These are phyloP conservation scores for Pseudozyma hubeiensis DNA, from an alignment of 1,284 basidiomycete genomes.

Conservation along the genomic window DNA sequence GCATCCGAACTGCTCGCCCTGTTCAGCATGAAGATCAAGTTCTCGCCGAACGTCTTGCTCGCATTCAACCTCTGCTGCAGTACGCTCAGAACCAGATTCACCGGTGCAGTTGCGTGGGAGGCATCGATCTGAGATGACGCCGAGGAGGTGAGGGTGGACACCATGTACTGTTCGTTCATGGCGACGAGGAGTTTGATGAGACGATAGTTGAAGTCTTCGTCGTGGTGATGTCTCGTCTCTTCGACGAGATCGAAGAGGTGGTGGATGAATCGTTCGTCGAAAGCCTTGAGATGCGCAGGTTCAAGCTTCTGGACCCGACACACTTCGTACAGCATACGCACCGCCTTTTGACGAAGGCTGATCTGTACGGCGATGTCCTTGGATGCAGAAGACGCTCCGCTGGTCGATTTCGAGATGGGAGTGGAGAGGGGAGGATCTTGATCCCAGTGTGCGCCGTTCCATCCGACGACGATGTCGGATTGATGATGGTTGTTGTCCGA, in stretches of 20 bases:
- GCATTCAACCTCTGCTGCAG: constrained; percentile 83
- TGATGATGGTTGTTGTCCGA: constrained; percentile 13
- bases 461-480: constrained; percentile 3
- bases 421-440: not conserved
- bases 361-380: constrained; percentile 49
- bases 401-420: not conserved
- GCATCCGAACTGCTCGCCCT: constrained; percentile 74
- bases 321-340: constrained; percentile 59
- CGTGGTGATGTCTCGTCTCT: constrained; percentile 84
- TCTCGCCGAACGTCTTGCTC: constrained; percentile 95
- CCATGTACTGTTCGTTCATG: constrained; percentile 99
- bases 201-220: constrained; percentile 73
- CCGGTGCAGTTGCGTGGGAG: constrained; percentile 6
- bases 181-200: constrained; percentile 71
- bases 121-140: constrained; percentile 52
- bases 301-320: constrained; percentile 63
- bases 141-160: constrained; percentile 73
- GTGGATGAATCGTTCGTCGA: constrained; percentile 86
- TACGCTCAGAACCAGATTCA: constrained; percentile 84
- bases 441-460: constrained; percentile 26
- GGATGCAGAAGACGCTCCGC: constrained; percentile 32
- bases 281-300: constrained; percentile 40
- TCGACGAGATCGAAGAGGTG: constrained; percentile 94
- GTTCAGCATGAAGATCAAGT: constrained; percentile 99
- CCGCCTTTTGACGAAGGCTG: constrained; percentile 69